Conservation (phyloP, 345 rosid species). For the Pistacia atlantica region DNA sequence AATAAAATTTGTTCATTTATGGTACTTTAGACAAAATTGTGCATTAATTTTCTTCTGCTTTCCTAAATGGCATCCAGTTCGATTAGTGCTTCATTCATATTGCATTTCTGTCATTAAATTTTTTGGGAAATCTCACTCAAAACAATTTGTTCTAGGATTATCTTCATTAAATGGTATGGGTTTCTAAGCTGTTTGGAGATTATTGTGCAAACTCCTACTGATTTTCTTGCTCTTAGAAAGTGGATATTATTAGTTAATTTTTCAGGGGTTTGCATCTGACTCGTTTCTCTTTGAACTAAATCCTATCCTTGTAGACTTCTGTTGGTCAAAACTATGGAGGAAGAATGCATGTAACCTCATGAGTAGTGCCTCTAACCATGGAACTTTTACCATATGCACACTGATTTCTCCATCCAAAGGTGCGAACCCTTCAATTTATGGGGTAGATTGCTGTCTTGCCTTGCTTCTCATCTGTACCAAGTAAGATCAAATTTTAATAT, state of each 20-base stretch:
- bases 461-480: neutral
- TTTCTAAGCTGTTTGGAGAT: neutral
- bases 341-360: conserved; percentile 38
- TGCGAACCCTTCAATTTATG: neutral
- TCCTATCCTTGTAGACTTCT: conserved; percentile 44
- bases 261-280: conserved; percentile 13
- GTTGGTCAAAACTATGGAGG: conserved; percentile 78
- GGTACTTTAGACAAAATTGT: neutral
- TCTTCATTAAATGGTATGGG: neutral
- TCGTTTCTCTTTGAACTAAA: conserved; percentile 14
- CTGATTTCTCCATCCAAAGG: conserved; percentile 1
- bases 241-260: conserved; percentile 7
- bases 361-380: conserved; percentile 11
- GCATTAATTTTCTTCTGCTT: too few species aligned
- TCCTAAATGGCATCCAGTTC: neutral
- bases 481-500: neutral
- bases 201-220: neutral
- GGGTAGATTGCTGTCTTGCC: neutral
- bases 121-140: conserved; percentile 2
- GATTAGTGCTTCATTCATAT: conserved; percentile 1
- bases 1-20: neutral
- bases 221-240: neutral
- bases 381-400: neutral
- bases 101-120: neutral
- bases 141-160: neutral